Evolutionary conservation across 2,329 filamentous ascomycete genomes (phyloP), one percentile per base, ranked within the genome.

Genomic region (Hymenoscyphus infarciens): DNA sequence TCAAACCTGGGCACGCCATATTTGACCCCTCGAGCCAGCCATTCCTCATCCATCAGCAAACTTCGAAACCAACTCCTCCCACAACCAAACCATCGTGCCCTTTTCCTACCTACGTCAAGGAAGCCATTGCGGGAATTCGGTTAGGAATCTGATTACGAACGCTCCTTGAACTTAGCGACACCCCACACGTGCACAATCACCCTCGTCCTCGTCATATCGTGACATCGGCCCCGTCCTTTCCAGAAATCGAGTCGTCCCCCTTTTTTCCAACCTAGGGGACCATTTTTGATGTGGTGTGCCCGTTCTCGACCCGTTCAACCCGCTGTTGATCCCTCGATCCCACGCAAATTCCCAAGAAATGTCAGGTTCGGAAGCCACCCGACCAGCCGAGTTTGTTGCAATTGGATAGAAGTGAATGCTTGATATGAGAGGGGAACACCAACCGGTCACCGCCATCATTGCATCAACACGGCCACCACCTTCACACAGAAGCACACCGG

Each of bases 401-500:
- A 35, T 38, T 35, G 55, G 27, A 19, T n/a, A 25, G 31, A 31
- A 61, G 39, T 38, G 38, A 42, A 63, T 59, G 57, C 60, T 63
- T 61, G 62, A 62, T 62, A 64, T 64, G 53, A 29, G 16, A 16
- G 19, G 15, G 33, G 56, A 57, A 38, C 22, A 38, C 53, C 56
- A 57, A 42, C 56, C 56, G 16, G 19, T 39, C 31, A 57, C 29
- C 31, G 56, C 16, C 56, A 49, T 22, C 42, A 49, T 22, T 8
- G 16, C 42, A 42, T n/a, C 39, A 42, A n/a, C 39, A 42, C 16
- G 16, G 15, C 7, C 39, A 8, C 15, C 39, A 42, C 42, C 19
- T 11, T 15, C 42, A 49, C 42, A 49, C n/a, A 49, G 7, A 49
- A 4, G 8, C 42, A 22, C 42, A 49, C 19, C 42, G n/a, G 42